phyloP scores from a whole-genome alignment of 768 basidiomycete species.

The Rhizopogon roseolus region DNA sequence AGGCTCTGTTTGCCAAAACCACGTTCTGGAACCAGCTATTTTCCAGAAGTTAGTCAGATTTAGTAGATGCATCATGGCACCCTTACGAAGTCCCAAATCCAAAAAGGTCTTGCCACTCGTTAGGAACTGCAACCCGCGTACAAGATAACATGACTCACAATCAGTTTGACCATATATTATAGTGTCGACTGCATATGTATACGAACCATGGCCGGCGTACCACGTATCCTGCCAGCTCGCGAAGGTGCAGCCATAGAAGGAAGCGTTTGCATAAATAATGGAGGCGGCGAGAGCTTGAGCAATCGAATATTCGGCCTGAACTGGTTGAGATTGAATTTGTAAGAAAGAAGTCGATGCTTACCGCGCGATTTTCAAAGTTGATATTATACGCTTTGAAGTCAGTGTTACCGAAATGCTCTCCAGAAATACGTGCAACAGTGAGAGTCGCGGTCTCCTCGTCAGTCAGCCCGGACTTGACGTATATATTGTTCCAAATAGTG shows the following conservation, averaged over 20 bases:
- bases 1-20: slow-evolving; percentile 58
- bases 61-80: not conserved
- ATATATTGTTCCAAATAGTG: slow-evolving; percentile 45
- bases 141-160: slow-evolving; percentile 33
- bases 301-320: slow-evolving; percentile 48
- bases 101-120: slow-evolving; percentile 39
- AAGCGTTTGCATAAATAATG: slow-evolving; percentile 62
- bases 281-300: slow-evolving; percentile 60
- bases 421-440: slow-evolving; percentile 44
- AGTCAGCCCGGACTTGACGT: slow-evolving; percentile 44
- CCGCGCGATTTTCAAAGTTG: slow-evolving; percentile 58
- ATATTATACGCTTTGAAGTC: slow-evolving; percentile 65
- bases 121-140: not conserved
- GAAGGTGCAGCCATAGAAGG: slow-evolving; percentile 58
- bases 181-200: slow-evolving; percentile 58
- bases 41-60: not conserved
- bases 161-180: slow-evolving; percentile 62
- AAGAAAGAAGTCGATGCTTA: slow-evolving; percentile 17
- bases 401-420: slow-evolving; percentile 44
- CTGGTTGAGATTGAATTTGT: not conserved
- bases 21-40: slow-evolving; percentile 56
- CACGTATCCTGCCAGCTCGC: slow-evolving; percentile 64
- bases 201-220: slow-evolving; percentile 56
- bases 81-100: slow-evolving; percentile 58
- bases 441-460: slow-evolving; percentile 56